Evolutionary conservation across 2,329 filamentous ascomycete genomes (phyloP), one percentile per base, ranked within the genome.

Genomic region (Aspergillus fructus): DNA sequence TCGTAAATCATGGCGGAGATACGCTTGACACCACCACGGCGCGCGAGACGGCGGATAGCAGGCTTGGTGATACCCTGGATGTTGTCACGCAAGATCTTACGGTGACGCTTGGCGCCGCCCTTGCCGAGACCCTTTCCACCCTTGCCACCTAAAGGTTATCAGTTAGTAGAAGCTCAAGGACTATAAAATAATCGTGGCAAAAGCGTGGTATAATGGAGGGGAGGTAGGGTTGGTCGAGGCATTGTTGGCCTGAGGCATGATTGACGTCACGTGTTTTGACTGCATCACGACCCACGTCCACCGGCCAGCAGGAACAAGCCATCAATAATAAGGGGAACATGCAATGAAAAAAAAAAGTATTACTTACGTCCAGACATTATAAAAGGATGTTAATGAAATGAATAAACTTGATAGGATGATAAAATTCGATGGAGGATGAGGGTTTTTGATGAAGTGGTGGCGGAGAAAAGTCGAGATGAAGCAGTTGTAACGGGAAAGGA

Each of bases 1-100:
- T 90, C 88, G 81, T 91, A 91, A 81, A 91, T 91, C 89, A 90
- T 96, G 77, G 93, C 93, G 72, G 93, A 96, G 75, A 97, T 97
- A 96, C 93, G 93, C 91, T 97, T 97, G 86, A 97, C 93, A 93
- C 93, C 93, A 78, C 93, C 93, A 96, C 93, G 93, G 83, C 93
- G 93, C 65, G 93, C 93, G 76, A 97, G 93, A 96, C 93, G 93
- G 72, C 93, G 90, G 81, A 97, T 97, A 70, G 93, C 93, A 71
- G 93, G 93, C 89, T 97, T 97, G 76, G 93, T 97, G 78, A 97
- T 97, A 82, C 93, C 93, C 84, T 97, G 93, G 77, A 97, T 97
- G 90, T 97, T 97, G 89, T 97, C 93, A 81, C 93, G 92, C 80
- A 97, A 85, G 86, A 97, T 97, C 90, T 97, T 97, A 74, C 93